Base-by-base conservation (phyloP, 2,329 filamentous ascomycete species). In the Pestalotiopsis sp. region DNA sequence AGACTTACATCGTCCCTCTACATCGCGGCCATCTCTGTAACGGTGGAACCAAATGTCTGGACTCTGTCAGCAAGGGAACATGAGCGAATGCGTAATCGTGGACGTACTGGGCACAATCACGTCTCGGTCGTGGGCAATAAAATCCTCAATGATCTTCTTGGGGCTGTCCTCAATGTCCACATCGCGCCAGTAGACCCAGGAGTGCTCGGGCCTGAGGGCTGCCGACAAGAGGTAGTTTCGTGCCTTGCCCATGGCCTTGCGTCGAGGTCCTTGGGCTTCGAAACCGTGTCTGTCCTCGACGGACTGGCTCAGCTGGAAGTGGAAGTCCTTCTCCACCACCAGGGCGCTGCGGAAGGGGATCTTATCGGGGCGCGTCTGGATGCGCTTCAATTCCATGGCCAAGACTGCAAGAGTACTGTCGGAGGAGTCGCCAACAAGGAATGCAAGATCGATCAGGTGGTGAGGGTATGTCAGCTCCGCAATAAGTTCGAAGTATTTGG, bases 151-250 rank as follows among this genome's bases (percentile, higher is more conserved):
- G 70, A 99, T 97, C 77, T 88, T 91, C 71, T 88, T 87, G 1
- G 95, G 94, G 79, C 92, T 97, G 77, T 99, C 95, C 61, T 93
- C 90, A 75, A 99, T 98, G 80, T 99, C 96, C 64, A 97, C 95
- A 79, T 99, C 96, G 70, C 96, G 90, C 96, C 96, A 99, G 81
- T 98, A 98, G 9, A 98, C 95, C 96, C 96, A 99, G 9, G 94
- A 95, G 79, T 99, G 96, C 70, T 98, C 94, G 0, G 94, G 90
- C 83, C 97, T 97, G 75, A 99, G 79, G 3, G 96, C 92, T 0
- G 93, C 86, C 39, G 90, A 89, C 1, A 99, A 88, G 23, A 99
- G 86, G 80, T 97, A 99, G 80, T 99, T 99, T 74, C 96, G 90
- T 36, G 96, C 96, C 73, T 88, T 90, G 60, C 92, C 96, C 88